Conservation (phyloP, 495 filamentous ascomycete species). For the Pseudomonodictys pantanalensis region DNA sequence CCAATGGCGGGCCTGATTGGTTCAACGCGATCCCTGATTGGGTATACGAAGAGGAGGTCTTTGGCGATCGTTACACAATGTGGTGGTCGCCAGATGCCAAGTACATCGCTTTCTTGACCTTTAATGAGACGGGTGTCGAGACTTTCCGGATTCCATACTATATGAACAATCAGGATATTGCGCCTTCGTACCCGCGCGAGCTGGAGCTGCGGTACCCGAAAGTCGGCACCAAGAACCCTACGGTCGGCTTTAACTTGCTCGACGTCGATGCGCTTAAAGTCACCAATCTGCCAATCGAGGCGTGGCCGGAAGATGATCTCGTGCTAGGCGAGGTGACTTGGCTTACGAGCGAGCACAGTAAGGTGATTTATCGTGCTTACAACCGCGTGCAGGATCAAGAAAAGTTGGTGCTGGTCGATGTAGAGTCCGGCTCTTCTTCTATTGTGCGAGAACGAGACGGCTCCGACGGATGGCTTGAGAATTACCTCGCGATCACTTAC, state of each 20-base stretch:
- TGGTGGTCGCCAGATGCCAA: conserved; percentile 60
- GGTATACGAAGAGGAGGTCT: conserved; percentile 64
- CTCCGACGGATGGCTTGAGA: conserved; percentile 57
- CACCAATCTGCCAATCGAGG: conserved; percentile 41
- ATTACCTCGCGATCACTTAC: conserved; percentile 49
- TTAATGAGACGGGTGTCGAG: conserved; percentile 58
- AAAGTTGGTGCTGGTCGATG: conserved; percentile 52
- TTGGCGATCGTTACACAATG: conserved; percentile 47
- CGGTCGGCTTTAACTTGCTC: conserved; percentile 51
- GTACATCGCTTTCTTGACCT: conserved; percentile 55
- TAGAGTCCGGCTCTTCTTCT: conserved; percentile 32
- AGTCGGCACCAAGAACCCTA: conserved; percentile 57
- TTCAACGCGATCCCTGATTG: conserved; percentile 62
- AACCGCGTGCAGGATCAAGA: conserved; percentile 58
- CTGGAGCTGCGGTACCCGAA: conserved; percentile 57
- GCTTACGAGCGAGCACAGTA: conserved; percentile 52
- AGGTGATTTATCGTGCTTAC: conserved; percentile 53
- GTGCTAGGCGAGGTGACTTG: conserved; percentile 58
- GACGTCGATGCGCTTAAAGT: conserved; percentile 39
- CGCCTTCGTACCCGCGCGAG: conserved; percentile 52
- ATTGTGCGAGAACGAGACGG: conserved; percentile 53
- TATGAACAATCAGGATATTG: conserved; percentile 48
- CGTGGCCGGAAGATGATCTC: conserved; percentile 50
- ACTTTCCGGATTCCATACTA: conserved; percentile 59
- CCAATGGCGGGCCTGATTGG: conserved; percentile 52